Evolutionary conservation across 1,139 yeast species (phyloP).

Genomic region (Dujonia santamariae): DNA sequence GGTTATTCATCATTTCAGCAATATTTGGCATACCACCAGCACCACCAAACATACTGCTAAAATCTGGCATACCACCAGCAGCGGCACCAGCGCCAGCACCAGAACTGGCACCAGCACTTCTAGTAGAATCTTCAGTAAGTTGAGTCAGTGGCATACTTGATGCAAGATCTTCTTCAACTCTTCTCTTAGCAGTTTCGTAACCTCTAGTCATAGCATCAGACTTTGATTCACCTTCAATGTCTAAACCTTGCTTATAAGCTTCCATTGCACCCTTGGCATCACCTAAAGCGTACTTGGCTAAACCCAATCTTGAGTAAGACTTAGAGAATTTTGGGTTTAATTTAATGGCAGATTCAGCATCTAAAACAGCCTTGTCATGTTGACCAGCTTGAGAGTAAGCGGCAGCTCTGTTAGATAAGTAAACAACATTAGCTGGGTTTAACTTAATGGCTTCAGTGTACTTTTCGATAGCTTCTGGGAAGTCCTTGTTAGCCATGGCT

Average conservation of each 20-base stretch:
- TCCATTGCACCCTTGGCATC: constrained; percentile 86
- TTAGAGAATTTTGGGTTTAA: constrained; percentile 80
- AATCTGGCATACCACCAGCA: constrained; percentile 72
- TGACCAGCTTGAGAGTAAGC: constrained; percentile 80
- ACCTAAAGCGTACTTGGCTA: constrained; percentile 87
- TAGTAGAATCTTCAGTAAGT: too few species aligned
- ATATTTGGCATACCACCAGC: constrained; percentile 58
- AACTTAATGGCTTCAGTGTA: constrained; percentile 81
- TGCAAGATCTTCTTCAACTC: constrained; percentile 73
- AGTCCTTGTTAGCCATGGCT: constrained; percentile 81
- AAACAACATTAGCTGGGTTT: constrained; percentile 74
- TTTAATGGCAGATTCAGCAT: constrained; percentile 78
- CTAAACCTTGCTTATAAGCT: constrained; percentile 85
- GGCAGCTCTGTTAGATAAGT: constrained; percentile 93
- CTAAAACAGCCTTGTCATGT: constrained; percentile 75
- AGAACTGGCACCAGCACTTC: constrained; percentile 21
- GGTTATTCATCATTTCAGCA: constrained; percentile 74
- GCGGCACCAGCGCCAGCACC: constrained; percentile 48
- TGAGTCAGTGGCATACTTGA: constrained; percentile 29
- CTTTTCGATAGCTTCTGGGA: constrained; percentile 63
- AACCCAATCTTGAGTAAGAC: constrained; percentile 93
- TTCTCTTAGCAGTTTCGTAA: constrained; percentile 85
- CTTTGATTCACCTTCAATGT: constrained; percentile 79
- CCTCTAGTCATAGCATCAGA: constrained; percentile 93
- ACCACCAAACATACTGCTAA: constrained; percentile 59